A percentile compares a stretch with the other conserved stretches of the same genome.
These are phyloP conservation scores for Chlorella sp. DNA, from an alignment of 139 green algal genomes.

Conservation along the genomic window DNA sequence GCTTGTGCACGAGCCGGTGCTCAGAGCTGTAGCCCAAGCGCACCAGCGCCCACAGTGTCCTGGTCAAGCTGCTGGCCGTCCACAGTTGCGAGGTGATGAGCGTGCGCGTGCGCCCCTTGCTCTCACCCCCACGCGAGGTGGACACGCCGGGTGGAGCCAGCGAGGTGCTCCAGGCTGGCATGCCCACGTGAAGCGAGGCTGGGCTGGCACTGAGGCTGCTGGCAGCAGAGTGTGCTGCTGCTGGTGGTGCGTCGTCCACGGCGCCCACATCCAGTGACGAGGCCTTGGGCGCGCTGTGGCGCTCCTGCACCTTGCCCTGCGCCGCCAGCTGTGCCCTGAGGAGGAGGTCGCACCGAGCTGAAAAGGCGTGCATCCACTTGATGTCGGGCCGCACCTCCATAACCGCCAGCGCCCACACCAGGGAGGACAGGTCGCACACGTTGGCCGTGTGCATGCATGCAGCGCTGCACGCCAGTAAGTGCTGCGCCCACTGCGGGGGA, in stretches of 20 bases:
- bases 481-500: background rate
- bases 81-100: background rate
- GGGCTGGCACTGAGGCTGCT: background rate
- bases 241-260: background rate
- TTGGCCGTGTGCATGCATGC: background rate
- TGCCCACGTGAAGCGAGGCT: background rate
- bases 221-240: too few species aligned
- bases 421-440: background rate
- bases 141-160: background rate
- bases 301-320: too few species aligned
- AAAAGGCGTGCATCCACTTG: background rate
- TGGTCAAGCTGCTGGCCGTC: background rate
- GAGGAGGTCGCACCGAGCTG: background rate
- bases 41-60: background rate
- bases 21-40: background rate
- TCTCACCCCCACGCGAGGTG: background rate
- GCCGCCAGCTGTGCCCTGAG: background rate
- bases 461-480: background rate
- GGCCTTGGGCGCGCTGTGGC: too few species aligned
- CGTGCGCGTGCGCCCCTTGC: background rate
- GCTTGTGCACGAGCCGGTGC: background rate
- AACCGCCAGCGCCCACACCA: conserved; percentile 1
- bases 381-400: background rate
- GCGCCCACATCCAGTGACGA: background rate
- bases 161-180: background rate